These are phyloP conservation scores for Suaeda aralocaspica DNA, from an alignment of 148 eudicot genomes.

Conservation along the genomic window DNA sequence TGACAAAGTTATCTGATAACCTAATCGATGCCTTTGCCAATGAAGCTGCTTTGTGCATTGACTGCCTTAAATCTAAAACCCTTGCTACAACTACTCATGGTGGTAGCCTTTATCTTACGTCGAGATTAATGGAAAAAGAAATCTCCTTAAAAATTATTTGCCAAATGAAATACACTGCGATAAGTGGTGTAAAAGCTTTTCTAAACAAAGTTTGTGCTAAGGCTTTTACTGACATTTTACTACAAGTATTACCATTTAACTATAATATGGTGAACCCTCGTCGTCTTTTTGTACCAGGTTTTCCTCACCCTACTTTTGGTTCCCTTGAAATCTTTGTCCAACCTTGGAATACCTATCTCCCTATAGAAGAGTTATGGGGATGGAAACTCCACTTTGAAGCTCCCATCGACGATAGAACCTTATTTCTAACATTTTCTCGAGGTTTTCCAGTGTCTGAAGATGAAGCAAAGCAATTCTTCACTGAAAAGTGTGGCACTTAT, in stretches of 20 bases:
- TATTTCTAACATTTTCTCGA: slow-evolving; percentile 36
- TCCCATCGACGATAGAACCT: slow-evolving; percentile 29
- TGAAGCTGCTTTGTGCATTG: slow-evolving; percentile 30
- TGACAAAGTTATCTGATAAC: slow-evolving; percentile 7
- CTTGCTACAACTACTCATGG: slow-evolving; percentile 20
- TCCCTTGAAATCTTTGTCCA: slow-evolving; percentile 11
- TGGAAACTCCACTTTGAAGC: slow-evolving; percentile 31
- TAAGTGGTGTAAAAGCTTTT: slow-evolving; percentile 30
- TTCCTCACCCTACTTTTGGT: slow-evolving; percentile 28
- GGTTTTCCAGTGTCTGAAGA: slow-evolving; percentile 33
- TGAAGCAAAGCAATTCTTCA: slow-evolving; percentile 29
- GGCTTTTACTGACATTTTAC: slow-evolving; percentile 34
- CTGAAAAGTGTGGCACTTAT: slow-evolving; percentile 32
- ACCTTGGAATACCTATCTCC: slow-evolving; percentile 7
- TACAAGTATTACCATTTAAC: slow-evolving; percentile 20
- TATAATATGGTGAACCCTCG: not conserved
- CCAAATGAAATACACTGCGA: slow-evolving; percentile 27
- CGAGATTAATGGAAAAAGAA: slow-evolving; percentile 19
- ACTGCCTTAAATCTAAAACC: slow-evolving; percentile 18
- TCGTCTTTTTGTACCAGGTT: slow-evolving; percentile 18
- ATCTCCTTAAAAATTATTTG: slow-evolving; percentile 13
- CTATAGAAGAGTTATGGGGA: slow-evolving; percentile 11
- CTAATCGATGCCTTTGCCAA: slow-evolving; percentile 29
- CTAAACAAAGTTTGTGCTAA: slow-evolving; percentile 28
- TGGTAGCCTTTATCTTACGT: slow-evolving; percentile 20